Base-by-base conservation (phyloP, 176 grass and related monocot genomes). In the Pontederia crassipes region DNA sequence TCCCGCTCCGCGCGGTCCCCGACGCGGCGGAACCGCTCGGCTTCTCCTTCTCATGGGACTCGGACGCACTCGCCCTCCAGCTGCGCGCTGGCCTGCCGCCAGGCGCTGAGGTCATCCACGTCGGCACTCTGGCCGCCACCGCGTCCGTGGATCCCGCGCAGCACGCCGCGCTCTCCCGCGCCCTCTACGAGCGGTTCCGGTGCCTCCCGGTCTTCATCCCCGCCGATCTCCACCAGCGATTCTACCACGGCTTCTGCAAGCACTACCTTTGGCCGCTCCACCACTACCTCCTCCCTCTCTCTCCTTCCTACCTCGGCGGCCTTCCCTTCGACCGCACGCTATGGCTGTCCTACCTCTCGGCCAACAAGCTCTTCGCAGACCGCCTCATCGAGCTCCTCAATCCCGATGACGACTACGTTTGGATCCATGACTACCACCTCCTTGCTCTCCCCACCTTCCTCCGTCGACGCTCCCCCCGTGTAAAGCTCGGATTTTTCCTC, bases 201-300 rank as follows among this genome's bases (percentile, higher is more conserved):
- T 96, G 86, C 75, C 72, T 90, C 3, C 92, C 92, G 0, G 92
- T 96, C 4, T 87, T 78, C 66, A 54, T 96, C 4, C 92, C 86
- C 1, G 10, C 28, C 24, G 86, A 90, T 32, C 86, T 96, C 66
- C 92, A 96, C 81, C 65, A 64, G 28, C 74, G 81, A 0, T 96
- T 88, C 80, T 96, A 96, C 78, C 80, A 96, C 48, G 83, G 86
- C 0, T 96, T 82, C 61, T 96, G 92, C 79, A 96, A 96, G 81
- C 92, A 96, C 87, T 96, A 96, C 62, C 87, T 96, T 14, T 96
- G 92, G 92, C 92, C 92, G 47, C 75, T 96, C 8, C 87, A 90
- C 66, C 92, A 96, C 71, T 96, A 96, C 74, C 81, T 96, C 11
- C 78, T 96, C 20, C 92, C 92, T 9, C 77, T 96, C 8, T 80